phyloP scores from a whole-genome alignment of 1,284 basidiomycete genomes.

The Sporisorium sorghi region DNA sequence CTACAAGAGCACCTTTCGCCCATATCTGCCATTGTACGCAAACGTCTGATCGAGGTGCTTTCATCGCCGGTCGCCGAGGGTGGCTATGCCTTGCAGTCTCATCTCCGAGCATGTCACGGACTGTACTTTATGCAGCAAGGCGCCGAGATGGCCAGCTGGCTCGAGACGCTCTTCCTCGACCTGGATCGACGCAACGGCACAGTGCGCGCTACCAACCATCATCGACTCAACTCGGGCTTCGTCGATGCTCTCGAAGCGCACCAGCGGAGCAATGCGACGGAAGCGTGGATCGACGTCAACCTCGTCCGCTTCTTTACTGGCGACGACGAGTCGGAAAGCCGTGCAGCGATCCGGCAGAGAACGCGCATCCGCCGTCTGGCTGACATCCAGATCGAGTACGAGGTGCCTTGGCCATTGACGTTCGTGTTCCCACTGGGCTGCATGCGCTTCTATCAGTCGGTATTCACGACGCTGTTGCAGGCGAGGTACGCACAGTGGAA shows the following conservation, averaged over 20 bases:
- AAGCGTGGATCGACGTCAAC: constrained; percentile 43
- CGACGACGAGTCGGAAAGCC: constrained; percentile 19
- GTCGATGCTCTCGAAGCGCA: constrained; percentile 30
- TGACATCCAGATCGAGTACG: constrained; percentile 39
- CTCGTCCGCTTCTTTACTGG: constrained; percentile 26
- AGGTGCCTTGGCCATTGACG: constrained; percentile 47
- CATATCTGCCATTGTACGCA: constrained; percentile 40
- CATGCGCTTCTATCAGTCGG: constrained; percentile 38
- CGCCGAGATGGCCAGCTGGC: constrained; percentile 45
- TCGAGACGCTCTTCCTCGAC: constrained; percentile 31
- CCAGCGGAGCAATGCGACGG: neutral
- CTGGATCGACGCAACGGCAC: constrained; percentile 31
- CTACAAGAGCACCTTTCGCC: constrained; percentile 41
- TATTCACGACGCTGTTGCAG: constrained; percentile 42
- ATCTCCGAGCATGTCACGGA: constrained; percentile 40
- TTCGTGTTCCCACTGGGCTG: constrained; percentile 30
- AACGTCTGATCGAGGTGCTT: constrained; percentile 40
- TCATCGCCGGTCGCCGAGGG: constrained; percentile 24
- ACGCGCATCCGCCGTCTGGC: constrained; percentile 29
- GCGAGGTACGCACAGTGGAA: constrained; percentile 36
- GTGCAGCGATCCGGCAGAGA: constrained; percentile 20
- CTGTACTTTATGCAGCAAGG: constrained; percentile 50
- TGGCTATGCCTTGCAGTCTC: constrained; percentile 36
- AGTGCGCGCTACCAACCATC: constrained; percentile 16
- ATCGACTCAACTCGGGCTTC: constrained; percentile 40